These are phyloP conservation scores for Prunus mongolica DNA, from an alignment of 306 rosid genomes.

Conservation along the genomic window DNA sequence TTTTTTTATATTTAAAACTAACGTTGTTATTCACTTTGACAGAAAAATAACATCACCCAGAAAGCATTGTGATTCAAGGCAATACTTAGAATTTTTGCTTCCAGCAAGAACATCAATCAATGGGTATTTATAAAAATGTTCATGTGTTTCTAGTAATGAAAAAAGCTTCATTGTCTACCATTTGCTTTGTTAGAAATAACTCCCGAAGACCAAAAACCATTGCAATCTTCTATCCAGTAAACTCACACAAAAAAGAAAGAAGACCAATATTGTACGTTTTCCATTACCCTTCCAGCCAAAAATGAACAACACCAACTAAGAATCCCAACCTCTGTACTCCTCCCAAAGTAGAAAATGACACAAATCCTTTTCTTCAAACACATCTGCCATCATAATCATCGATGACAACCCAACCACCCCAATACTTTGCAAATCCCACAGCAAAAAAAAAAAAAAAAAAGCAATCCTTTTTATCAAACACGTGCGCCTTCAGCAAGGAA, in stretches of 20 bases:
- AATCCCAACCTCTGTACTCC: conserved; percentile 21
- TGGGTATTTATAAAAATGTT: too few species aligned
- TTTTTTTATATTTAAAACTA: too few species aligned
- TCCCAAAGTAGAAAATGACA: neutral
- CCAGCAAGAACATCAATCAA: too few species aligned
- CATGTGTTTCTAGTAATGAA: neutral
- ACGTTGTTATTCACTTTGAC: too few species aligned
- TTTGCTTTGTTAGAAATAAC: neutral
- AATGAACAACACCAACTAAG: conserved; percentile 15
- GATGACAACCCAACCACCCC: too few species aligned
- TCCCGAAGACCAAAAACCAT: neutral
- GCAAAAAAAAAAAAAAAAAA: neutral
- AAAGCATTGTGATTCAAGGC: too few species aligned
- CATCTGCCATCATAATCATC: neutral
- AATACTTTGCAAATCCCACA: conserved; percentile 1
- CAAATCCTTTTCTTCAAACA: conserved; percentile 17
- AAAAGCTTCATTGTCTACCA: neutral
- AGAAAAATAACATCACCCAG: too few species aligned
- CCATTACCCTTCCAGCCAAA: neutral
- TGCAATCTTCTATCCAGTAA: neutral
- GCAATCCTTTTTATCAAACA: conserved; percentile 17
- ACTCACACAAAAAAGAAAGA: neutral
- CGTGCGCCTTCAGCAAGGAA: neutral
- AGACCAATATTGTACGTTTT: neutral
- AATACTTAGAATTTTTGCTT: too few species aligned